Base-by-base conservation (phyloP, 371 early-diverging fungal genomes). In the Syncephalastrum racemosum region DNA sequence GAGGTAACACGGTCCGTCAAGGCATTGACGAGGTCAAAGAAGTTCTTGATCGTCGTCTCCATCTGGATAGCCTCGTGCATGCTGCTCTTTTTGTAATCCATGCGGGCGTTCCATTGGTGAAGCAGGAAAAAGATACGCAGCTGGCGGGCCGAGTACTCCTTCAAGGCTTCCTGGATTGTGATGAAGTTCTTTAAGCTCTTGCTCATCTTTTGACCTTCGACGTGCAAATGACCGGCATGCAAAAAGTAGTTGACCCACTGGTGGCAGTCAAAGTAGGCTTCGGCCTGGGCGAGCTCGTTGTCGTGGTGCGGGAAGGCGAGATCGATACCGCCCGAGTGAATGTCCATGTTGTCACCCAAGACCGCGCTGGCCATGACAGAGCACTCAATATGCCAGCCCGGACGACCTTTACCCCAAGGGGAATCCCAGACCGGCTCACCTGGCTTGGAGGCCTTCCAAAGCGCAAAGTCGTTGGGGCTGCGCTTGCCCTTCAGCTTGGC, bases 351-450 rank as follows among this genome's bases (percentile, higher is more conserved):
- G 23, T 86, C 81, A 16, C 94, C 96, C 49, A 99, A 74, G 18
- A 99, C 86, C 66, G 95, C 96, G 62, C 92, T 82, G 7, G 99
- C 98, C 99, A 99, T 99, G 19, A 89, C 99, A 15, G 95, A 94
- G 88, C 99, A 99, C 79, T 99, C 99, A 77, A 99, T 99, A 64
- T 99, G 99, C 99, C 99, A 99, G 14, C 99, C 99, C 18, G 99
- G 99, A 22, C 99, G 90, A 23, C 98, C 92, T 56, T 77, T 64
- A 45, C 98, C 93, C 97, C 98, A 99, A 44, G 94, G 95, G 0
- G 94, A 94, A 20, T 87, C 74, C 98, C 99, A 99, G 14, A 82
- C 73, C n/a, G 98, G 99, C 75, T 99, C 99, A 52, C 97, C 97
- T 4, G 91, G 86, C 81, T 99, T 99, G 40, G 93, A 89, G 14